Evolutionary conservation across 192 early-diverging fungal species (phyloP).

Genomic region (Coemansia sp.): DNA sequence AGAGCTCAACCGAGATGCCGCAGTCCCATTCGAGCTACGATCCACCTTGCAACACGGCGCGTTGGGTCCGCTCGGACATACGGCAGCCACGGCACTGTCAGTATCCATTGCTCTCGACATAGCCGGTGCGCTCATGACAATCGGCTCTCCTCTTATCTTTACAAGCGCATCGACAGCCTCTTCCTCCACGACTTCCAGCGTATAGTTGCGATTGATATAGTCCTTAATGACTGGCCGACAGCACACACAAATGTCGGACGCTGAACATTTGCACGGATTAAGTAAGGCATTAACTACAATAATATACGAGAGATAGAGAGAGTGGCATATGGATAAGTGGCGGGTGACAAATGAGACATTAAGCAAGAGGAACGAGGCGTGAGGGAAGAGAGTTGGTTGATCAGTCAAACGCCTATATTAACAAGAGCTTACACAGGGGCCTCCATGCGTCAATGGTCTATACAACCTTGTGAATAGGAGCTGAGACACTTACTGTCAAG

Average conservation of each 20-base stretch:
- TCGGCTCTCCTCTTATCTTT: slow-evolving; percentile 10
- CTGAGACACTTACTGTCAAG: not conserved
- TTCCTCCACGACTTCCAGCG: slow-evolving; percentile 38
- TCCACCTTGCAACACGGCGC: slow-evolving; percentile 23
- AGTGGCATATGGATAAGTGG: not conserved
- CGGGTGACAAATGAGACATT: not conserved
- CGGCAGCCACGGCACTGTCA: not conserved
- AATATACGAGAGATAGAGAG: not conserved
- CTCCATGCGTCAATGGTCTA: no score
- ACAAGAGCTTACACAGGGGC: no score
- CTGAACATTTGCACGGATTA: slow-evolving; percentile 53
- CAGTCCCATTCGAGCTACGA: not conserved
- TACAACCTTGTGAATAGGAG: no score
- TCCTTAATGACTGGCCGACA: slow-evolving; percentile 46
- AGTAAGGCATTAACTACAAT: slow-evolving; percentile 51
- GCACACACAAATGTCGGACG: slow-evolving; percentile 43
- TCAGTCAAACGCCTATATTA: not conserved
- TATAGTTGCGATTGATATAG: slow-evolving; percentile 41
- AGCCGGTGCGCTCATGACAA: slow-evolving; percentile 7
- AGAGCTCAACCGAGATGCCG: not conserved
- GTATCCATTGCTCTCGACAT: not conserved
- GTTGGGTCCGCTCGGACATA: slow-evolving; percentile 18
- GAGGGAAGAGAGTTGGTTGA: not conserved
- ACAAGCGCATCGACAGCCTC: slow-evolving; percentile 18
- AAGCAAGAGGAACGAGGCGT: slow-evolving; percentile 2